Evolutionary conservation across 1,139 yeast genomes (phyloP).

Genomic region (Yamadazyma spencermartinsiae): DNA sequence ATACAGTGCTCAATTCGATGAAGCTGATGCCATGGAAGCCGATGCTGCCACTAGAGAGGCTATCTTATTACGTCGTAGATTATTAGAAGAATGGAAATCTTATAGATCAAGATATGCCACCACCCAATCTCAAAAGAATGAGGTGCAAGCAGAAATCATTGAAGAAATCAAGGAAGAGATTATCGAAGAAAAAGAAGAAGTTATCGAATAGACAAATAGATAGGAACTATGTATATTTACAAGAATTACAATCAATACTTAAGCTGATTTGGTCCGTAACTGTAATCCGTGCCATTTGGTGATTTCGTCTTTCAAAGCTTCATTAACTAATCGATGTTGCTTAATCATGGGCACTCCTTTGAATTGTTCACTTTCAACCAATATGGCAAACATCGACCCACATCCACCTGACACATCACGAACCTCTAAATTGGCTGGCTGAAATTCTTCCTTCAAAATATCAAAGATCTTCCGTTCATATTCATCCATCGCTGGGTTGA

Average conservation of each 20-base stretch:
- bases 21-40: conserved; percentile 95
- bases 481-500: conserved; percentile 44
- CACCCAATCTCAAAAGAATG: conserved; percentile 48
- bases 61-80: conserved; percentile 79
- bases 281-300: conserved; percentile 95
- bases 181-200: conserved; percentile 79
- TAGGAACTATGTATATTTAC: conserved; percentile 5
- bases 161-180: conserved; percentile 69
- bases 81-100: conserved; percentile 81
- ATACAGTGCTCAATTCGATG: conserved; percentile 91
- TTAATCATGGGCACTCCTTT: conserved; percentile 81
- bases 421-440: conserved; percentile 64
- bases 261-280: conserved; percentile 65
- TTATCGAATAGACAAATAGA: conserved; percentile 48
- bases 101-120: conserved; percentile 66
- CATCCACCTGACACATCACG: conserved; percentile 91
- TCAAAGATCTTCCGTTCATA: conserved; percentile 68
- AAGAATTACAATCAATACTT: conserved; percentile 3
- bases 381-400: conserved; percentile 96
- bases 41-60: conserved; percentile 89
- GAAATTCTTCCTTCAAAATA: conserved; percentile 53
- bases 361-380: conserved; percentile 70
- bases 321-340: conserved; percentile 89
- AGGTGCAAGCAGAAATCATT: conserved; percentile 62
- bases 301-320: conserved; percentile 79